Conservation (phyloP, 1,284 basidiomycete genomes). For the Trametes versicolor region DNA sequence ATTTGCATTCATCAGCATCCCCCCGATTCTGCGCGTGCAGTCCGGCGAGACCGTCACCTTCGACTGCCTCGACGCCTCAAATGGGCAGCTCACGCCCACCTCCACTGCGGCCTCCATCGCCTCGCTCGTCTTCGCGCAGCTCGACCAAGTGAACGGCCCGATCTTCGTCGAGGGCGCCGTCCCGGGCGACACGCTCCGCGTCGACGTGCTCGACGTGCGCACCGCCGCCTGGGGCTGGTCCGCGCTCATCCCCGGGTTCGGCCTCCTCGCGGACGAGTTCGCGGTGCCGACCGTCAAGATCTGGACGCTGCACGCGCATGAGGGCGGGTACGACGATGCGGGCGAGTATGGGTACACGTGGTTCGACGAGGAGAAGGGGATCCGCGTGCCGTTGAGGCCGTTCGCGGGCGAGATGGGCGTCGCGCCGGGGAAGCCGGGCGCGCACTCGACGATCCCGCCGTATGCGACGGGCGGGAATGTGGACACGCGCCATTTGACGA, state of each 20-base stretch:
- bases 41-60: conserved; percentile 66
- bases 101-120: conserved; percentile 51
- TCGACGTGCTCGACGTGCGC: conserved; percentile 62
- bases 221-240: conserved; percentile 72
- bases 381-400: conserved; percentile 59
- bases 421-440: conserved; percentile 59
- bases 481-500: conserved; percentile 64
- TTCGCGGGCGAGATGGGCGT: conserved; percentile 76
- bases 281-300: conserved; percentile 60
- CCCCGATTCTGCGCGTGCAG: conserved; percentile 56
- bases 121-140: conserved; percentile 54
- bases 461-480: conserved; percentile 70
- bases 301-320: conserved; percentile 53
- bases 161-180: conserved; percentile 58
- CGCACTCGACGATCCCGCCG: conserved; percentile 69
- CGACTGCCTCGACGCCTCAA: conserved; percentile 70
- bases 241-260: conserved; percentile 65
- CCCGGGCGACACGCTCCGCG: conserved; percentile 66
- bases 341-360: conserved; percentile 52
- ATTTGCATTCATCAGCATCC: conserved; percentile 50
- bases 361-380: conserved; percentile 57
- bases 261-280: conserved; percentile 65
- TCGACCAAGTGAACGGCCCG: conserved; percentile 69
- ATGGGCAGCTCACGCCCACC: conserved; percentile 62
- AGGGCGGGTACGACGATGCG: conserved; percentile 18